These are phyloP conservation scores for Eucalyptus grandis DNA, from an alignment of 345 rosid species.

Conservation along the genomic window DNA sequence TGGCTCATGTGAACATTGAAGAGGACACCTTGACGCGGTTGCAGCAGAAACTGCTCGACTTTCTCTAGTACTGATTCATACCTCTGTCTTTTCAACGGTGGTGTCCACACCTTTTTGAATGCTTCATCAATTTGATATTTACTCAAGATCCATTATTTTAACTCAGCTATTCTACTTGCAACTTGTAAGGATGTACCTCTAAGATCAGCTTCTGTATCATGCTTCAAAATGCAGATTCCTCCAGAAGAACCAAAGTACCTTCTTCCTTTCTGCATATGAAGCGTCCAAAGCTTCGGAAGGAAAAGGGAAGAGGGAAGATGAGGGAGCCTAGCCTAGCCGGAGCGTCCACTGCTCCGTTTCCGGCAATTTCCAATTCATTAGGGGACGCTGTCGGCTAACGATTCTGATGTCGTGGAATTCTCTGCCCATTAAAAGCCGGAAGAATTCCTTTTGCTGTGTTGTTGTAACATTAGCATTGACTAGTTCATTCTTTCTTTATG, in stretches of 20 bases:
- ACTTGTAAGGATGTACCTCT: not conserved
- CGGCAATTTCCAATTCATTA: not conserved
- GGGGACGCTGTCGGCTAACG: not conserved
- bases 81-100: not conserved
- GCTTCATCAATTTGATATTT: not conserved
- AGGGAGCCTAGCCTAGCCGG: constrained; percentile 1
- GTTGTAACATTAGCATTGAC: constrained; percentile 2
- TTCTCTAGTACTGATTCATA: constrained; percentile 51
- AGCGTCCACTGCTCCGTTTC: not conserved
- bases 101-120: not conserved
- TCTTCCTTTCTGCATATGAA: constrained; percentile 67
- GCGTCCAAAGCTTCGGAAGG: constrained; percentile 37
- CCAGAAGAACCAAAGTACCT: constrained; percentile 83
- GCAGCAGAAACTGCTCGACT: constrained; percentile 79
- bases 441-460: not conserved
- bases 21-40: constrained; percentile 69
- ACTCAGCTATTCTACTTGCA: not conserved
- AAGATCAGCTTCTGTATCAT: not conserved
- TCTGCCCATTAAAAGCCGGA: not conserved
- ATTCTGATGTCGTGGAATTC: not conserved
- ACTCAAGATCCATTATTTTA: not conserved
- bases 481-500: not conserved
- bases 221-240: constrained; percentile 41
- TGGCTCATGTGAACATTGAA: constrained; percentile 77
- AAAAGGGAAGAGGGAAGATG: constrained; percentile 73